Percentiles rank a stretch among this genome's conserved stretches.
Evolutionary conservation across 2,329 filamentous ascomycete genomes (phyloP).

Genomic region (Tolypocladium ophioglossoides): DNA sequence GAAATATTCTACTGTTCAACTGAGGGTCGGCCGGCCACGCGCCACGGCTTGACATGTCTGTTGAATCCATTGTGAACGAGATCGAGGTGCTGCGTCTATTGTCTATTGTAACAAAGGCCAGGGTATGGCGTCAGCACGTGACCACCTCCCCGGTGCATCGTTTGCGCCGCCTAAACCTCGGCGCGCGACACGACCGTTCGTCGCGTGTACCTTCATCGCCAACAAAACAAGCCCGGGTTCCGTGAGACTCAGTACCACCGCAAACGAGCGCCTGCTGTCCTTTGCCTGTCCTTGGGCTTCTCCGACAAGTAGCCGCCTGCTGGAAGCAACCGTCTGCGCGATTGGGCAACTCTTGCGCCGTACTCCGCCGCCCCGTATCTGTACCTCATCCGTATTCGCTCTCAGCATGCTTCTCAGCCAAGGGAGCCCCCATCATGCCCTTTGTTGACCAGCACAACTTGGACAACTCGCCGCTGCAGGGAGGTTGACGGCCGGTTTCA

Average conservation of each 20-base stretch:
- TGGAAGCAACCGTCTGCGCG: neutral
- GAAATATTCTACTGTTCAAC: too few species aligned
- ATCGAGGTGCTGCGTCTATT: too few species aligned
- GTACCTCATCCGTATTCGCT: neutral
- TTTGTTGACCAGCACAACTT: conserved; percentile 11
- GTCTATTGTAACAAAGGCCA: too few species aligned
- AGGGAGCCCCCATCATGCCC: conserved; percentile 11
- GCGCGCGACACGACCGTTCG: conserved; percentile 17
- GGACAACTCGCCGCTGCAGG: conserved; percentile 5
- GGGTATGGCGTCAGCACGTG: conserved; percentile 1
- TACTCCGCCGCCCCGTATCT: neutral
- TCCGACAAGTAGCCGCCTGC: neutral
- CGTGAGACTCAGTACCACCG: neutral
- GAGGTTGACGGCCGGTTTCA: neutral
- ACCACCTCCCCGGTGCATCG: conserved; percentile 1
- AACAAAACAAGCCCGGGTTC: conserved; percentile 9
- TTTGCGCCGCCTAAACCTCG: conserved; percentile 25
- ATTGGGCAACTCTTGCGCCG: neutral
- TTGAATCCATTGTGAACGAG: too few species aligned
- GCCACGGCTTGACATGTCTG: too few species aligned
- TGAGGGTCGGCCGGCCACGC: too few species aligned
- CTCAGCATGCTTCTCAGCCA: neutral
- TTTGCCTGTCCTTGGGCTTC: neutral
- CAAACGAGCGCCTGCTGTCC: neutral
- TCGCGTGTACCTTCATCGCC: conserved; percentile 9